These are phyloP conservation scores for Remersonia thermophila DNA, from an alignment of 2,329 filamentous ascomycete genomes.

Conservation along the genomic window DNA sequence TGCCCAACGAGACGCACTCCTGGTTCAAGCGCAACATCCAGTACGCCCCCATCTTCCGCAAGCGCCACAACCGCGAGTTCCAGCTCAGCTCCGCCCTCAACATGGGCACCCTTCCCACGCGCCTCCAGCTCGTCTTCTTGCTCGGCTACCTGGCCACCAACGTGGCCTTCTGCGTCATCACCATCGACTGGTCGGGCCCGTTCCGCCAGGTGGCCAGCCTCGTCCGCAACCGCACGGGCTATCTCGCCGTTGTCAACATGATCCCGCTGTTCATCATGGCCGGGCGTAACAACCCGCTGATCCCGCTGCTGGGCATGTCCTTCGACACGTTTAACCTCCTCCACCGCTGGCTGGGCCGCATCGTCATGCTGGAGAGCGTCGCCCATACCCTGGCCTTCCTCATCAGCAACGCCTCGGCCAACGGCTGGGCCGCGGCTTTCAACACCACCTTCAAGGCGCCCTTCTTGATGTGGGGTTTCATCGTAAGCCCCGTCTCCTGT, in stretches of 20 bases:
- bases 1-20: constrained; percentile 39
- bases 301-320: constrained; percentile 57
- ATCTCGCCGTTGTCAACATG: constrained; percentile 65
- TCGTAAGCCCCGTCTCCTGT: constrained; percentile 34
- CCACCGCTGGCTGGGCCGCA: constrained; percentile 69
- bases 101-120: constrained; percentile 61
- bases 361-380: constrained; percentile 57
- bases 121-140: constrained; percentile 62
- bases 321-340: constrained; percentile 77
- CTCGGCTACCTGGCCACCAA: constrained; percentile 58
- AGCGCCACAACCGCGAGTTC: constrained; percentile 65
- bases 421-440: constrained; percentile 38
- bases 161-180: constrained; percentile 60
- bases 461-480: constrained; percentile 49
- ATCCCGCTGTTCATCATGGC: constrained; percentile 62
- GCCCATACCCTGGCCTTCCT: constrained; percentile 53
- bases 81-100: constrained; percentile 47
- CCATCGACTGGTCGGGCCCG: constrained; percentile 45
- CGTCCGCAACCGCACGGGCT: constrained; percentile 56
- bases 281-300: constrained; percentile 67
- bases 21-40: constrained; percentile 55
- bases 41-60: constrained; percentile 59
- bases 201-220: constrained; percentile 33
- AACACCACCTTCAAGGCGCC: constrained; percentile 23
- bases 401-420: constrained; percentile 26